Base-by-base conservation (phyloP, 1,139 yeast genomes). In the Trichomonascaceae sp. region DNA sequence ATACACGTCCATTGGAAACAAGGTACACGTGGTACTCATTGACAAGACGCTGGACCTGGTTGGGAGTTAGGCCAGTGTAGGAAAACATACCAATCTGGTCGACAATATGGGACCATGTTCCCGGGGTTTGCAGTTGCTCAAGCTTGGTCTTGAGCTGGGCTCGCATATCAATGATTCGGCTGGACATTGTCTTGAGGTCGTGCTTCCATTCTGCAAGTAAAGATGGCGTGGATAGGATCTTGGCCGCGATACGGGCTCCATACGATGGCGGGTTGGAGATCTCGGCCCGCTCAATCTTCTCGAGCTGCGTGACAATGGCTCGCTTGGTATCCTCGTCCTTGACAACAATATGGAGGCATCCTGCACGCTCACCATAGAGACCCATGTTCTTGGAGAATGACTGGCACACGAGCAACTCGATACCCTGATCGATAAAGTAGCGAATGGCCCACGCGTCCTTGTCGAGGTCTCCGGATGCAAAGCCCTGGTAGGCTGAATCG, bases 321-420 rank as follows among this genome's bases (percentile, higher is more conserved):
- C 49, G 47, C 29, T 61, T 57, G 14, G 51, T 45, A 13, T 45
- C 46, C 13, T 50, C 35, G 32, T 48, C 44, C 31, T 46, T 44
- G 26, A 51, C 42, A 16, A 76, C 62, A 32, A 77, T 60, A 34
- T 82, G 78, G 35, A 87, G 65, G n/a, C 93, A 81, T 9, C 97
- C 96, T 31, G 85, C 85, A 58, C 97, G 76, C 65, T 89, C 95
- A 47, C 96, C 94, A 58, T 89, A 85, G 40, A 87, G 71, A 23
- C 98, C 98, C 89, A 89, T 81, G 65, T 87, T 87, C 63, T 87
- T 87, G 45, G 97, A 93, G 61, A 87, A 87, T 2, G 95, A 84
- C 62, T 84, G 95, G 56, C 93, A 80, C 40, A 82, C 65, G 35
- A 80, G 68, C 44, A 76, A 59, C 34, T 78, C 69, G 43, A 72